Base-by-base conservation (phyloP, 192 early-diverging fungal species). In the Gamsiella multidivaricata region DNA sequence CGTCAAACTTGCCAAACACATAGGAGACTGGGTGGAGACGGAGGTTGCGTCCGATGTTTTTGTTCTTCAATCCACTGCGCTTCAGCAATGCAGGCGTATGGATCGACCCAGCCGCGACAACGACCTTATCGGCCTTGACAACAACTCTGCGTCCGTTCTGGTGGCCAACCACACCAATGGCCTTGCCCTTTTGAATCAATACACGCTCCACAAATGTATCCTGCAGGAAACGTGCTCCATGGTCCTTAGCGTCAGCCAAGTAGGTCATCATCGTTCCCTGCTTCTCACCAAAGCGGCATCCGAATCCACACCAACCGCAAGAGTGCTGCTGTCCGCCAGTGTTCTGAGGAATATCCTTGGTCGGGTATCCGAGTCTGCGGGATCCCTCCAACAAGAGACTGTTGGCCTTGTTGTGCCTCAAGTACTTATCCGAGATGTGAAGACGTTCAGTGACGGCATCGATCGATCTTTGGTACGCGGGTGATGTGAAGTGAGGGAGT, bases 211-310 rank as follows among this genome's bases (percentile, higher is more conserved):
- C 88, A 60, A 82, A 82, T 37, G 83, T 76, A 15, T 86, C 70
- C 17, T 90, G 70, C 50, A 93, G 56, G 45, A 94, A 91, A 31
- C 84, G 75, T 2, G 87, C 86, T 39, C 89, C 91, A 56, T 83
- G 28, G 10, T 87, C 69, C 53, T 86, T 76, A 34, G 93, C 92
- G 62, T 93, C 91, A 28, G 76, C 61, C 61, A 94, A 87, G 82
- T 83, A 94, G 15, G 91, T 91, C 54, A 84, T 78, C 50, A 83
- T 76, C 3, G 89, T 80, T 9, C 88, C 83, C 67, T 93, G 91
- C 69, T 94, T 94, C 61, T 88, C 83, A 7, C 86, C 90, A 36
- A 84, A 88, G 32, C 86, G 82, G 62, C 93, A 94, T 14, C 93
- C 93, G 26, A 90, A 86, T 23, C 65, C 79, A 43, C 93, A 93